Evolutionary conservation across 768 basidiomycete genomes (phyloP).

Genomic region (Myochromella boudieri): DNA sequence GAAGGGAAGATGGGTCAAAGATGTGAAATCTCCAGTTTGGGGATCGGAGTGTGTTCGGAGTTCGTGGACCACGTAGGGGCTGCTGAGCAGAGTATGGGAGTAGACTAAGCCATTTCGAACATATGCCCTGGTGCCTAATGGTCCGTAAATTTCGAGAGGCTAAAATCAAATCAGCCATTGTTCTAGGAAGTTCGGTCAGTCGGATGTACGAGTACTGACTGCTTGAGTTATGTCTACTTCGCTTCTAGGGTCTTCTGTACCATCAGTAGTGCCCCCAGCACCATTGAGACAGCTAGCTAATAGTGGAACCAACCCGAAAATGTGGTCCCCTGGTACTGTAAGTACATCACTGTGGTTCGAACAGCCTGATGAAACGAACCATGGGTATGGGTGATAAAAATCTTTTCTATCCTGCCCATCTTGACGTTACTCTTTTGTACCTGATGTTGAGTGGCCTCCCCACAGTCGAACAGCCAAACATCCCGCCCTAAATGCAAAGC

Average conservation of each 20-base stretch:
- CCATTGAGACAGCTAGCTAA: conserved; percentile 73
- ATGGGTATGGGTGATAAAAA: conserved; percentile 90
- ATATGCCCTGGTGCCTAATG: conserved; percentile 79
- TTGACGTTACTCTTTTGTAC: conserved; percentile 71
- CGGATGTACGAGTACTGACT: conserved; percentile 26
- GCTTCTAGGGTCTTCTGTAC: conserved; percentile 57
- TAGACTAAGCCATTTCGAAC: conserved; percentile 66
- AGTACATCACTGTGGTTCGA: conserved; percentile 5
- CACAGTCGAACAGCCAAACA: conserved; percentile 86
- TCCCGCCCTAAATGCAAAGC: conserved; percentile 65
- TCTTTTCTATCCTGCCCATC: conserved; percentile 77
- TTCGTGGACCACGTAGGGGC: conserved; percentile 81
- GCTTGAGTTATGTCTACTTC: conserved; percentile 32
- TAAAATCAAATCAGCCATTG: no score
- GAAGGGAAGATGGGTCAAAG: conserved; percentile 43
- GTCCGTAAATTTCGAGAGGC: conserved; percentile 85
- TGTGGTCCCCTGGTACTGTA: conserved; percentile 67
- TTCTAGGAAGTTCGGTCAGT: no score
- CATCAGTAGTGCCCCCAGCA: conserved; percentile 63
- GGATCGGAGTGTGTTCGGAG: conserved; percentile 66
- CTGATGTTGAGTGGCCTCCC: conserved; percentile 81
- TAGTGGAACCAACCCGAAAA: conserved; percentile 72
- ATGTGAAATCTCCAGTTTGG: conserved; percentile 44
- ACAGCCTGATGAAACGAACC: conserved; percentile 39
- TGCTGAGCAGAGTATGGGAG: conserved; percentile 66